Evolutionary conservation across 371 early-diverging fungal genomes (phyloP), one percentile per base, ranked within the genome.

Genomic region (Thermomucor indicae-seudaticae): DNA sequence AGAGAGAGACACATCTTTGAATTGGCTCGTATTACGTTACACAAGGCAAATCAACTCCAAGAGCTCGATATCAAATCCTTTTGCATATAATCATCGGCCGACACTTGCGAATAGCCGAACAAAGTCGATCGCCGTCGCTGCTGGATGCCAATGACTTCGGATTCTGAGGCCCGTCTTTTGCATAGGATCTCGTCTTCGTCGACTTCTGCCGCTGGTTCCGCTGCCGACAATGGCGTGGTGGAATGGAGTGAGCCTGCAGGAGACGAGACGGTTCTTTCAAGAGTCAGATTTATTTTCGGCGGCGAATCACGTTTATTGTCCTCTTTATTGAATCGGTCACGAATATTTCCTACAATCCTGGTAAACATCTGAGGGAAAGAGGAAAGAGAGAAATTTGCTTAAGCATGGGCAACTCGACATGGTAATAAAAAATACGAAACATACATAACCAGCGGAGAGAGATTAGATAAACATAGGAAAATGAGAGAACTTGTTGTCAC

Each of bases 1-100:
- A n/a, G n/a, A n/a, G n/a, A n/a, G n/a, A n/a, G n/a, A n/a, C n/a
- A n/a, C n/a, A n/a, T n/a, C n/a, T n/a, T n/a, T n/a, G n/a, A n/a
- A n/a, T n/a, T n/a, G n/a, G n/a, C n/a, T n/a, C n/a, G n/a, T n/a
- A n/a, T n/a, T n/a, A n/a, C n/a, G n/a, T n/a, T n/a, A n/a, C n/a
- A n/a, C n/a, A n/a, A n/a, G n/a, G n/a, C n/a, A n/a, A 23, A 37
- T 64, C 43, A 73, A 43, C 61, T 64, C 69, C 75, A 75, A 24
- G 75, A 75, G 31, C 69, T 66, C 17, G 71, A 68, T 20, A 70
- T 58, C 20, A 75, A 57, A 46, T 75, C 75, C 34, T 71, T 73
- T 58, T 70, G 74, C 4, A 73, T 60, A 47, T 64, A 75, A 45
- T 75, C 75, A 49, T 75, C 75, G 23, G 59, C 59, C 19, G 64